Conservation (phyloP, 768 basidiomycete species). For the Epithele typhae region DNA sequence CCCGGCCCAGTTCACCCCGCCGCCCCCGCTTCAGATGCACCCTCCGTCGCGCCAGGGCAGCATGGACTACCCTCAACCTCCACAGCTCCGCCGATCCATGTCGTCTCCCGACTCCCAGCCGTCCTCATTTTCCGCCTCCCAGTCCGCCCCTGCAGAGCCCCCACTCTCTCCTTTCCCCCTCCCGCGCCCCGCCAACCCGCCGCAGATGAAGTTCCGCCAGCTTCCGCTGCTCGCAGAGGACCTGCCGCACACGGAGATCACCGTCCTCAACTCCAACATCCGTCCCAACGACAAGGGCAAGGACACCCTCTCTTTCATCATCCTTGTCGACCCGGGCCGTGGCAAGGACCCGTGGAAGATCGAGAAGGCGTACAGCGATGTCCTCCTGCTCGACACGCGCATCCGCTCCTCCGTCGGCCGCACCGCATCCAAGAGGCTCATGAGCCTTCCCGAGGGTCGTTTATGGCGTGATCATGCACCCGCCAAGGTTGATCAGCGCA, state of each 20-base stretch:
- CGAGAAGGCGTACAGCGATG: conserved; percentile 92
- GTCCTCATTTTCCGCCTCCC: conserved; percentile 15
- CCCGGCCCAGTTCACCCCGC: conserved; percentile 7
- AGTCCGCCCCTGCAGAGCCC: conserved; percentile 19
- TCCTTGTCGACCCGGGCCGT: conserved; percentile 66
- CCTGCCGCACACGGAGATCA: conserved; percentile 65
- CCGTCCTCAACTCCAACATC: conserved; percentile 79
- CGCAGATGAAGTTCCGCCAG: conserved; percentile 53
- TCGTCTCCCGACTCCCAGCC: conserved; percentile 9
- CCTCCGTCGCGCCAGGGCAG: conserved; percentile 7
- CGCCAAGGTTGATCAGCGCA: conserved; percentile 93
- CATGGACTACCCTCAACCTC: neutral
- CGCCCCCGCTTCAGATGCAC: conserved; percentile 4
- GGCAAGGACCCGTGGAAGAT: conserved; percentile 77
- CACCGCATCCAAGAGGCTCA: conserved; percentile 73
- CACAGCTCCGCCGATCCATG: conserved; percentile 10
- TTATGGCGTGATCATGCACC: conserved; percentile 97
- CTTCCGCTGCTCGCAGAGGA: conserved; percentile 68
- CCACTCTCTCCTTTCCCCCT: conserved; percentile 23
- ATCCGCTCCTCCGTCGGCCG: conserved; percentile 57
- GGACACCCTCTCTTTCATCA: conserved; percentile 87
- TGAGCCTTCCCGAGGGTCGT: conserved; percentile 81
- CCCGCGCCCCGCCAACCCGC: conserved; percentile 24
- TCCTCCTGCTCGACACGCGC: conserved; percentile 80
- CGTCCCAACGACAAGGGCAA: conserved; percentile 87